Percentiles rank a stretch among this genome's conserved stretches.
Evolutionary conservation across 768 basidiomycete genomes (phyloP).

Genomic region (Phlebiopsis gigantea): DNA sequence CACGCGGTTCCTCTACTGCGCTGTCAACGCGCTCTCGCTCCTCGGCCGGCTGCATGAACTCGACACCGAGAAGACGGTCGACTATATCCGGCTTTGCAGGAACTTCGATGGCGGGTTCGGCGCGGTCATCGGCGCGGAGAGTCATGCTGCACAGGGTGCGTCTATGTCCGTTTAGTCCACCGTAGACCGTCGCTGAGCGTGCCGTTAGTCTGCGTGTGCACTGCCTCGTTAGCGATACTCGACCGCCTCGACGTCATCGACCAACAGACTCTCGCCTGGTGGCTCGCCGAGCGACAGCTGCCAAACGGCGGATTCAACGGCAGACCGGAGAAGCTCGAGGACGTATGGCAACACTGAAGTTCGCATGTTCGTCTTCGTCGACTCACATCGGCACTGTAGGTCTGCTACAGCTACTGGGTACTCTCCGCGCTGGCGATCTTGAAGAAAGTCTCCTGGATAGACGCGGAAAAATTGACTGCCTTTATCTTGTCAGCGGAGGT

Average conservation of each 20-base stretch:
- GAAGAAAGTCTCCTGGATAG: constrained; percentile 81
- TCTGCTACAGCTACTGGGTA: constrained; percentile 98
- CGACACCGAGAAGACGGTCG: constrained; percentile 59
- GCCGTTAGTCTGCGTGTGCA: constrained; percentile 80
- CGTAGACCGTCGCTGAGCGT: not conserved
- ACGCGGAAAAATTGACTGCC: constrained; percentile 62
- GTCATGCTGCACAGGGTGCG: constrained; percentile 85
- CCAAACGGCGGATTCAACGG: constrained; percentile 94
- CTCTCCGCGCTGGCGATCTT: constrained; percentile 85
- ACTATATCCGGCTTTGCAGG: constrained; percentile 69
- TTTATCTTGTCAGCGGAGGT: constrained; percentile 93
- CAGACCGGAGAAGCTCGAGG: constrained; percentile 95
- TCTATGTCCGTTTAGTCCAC: not conserved
- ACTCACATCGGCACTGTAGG: constrained; percentile 39
- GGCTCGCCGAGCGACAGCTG: constrained; percentile 91
- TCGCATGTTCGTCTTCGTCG: not conserved
- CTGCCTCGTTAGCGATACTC: constrained; percentile 82
- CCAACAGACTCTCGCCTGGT: constrained; percentile 77
- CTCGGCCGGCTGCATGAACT: constrained; percentile 70
- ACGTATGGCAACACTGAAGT: constrained; percentile 47
- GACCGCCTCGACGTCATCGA: constrained; percentile 80
- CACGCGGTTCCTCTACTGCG: constrained; percentile 87
- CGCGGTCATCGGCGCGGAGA: constrained; percentile 77
- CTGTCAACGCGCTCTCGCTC: constrained; percentile 77
- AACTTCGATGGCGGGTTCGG: constrained; percentile 99